Evolutionary conservation across 148 eudicot species (phyloP).

Genomic region (Rhododendron mucronatum): DNA sequence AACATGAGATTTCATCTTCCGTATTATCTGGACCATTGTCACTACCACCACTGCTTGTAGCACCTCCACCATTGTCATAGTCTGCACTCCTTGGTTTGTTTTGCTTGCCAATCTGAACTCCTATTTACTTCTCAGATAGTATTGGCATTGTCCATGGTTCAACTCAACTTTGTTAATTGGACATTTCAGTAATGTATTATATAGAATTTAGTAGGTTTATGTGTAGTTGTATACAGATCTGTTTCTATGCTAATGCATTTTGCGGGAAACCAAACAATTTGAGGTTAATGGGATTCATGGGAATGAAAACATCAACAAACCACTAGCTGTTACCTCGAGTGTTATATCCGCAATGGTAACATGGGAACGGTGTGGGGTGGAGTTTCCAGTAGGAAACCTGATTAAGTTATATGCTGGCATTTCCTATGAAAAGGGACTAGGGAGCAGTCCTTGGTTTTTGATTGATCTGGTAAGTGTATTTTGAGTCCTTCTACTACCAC

Average conservation of each 20-base stretch:
- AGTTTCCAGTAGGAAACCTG: not conserved
- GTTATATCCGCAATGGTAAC: not conserved
- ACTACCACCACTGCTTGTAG: not conserved
- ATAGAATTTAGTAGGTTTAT: not conserved
- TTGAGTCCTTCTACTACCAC: no score
- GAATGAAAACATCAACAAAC: not conserved
- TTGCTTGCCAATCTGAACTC: not conserved
- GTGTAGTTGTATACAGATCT: not conserved
- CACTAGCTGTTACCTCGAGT: not conserved
- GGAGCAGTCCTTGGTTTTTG: not conserved
- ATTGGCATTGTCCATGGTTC: not conserved
- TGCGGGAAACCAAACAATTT: not conserved
- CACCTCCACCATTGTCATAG: not conserved
- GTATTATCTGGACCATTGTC: not conserved
- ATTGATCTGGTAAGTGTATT: not conserved
- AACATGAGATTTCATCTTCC: not conserved
- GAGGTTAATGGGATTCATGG: not conserved
- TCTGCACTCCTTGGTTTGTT: not conserved
- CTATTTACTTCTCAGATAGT: not conserved
- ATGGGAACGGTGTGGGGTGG: not conserved
- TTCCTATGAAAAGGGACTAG: not conserved
- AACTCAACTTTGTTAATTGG: not conserved
- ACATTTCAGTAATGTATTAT: not conserved
- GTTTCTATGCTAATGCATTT: not conserved
- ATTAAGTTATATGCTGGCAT: not conserved